Evolutionary conservation across 371 early-diverging fungal species (phyloP).

Genomic region (Mortierella sp.): DNA sequence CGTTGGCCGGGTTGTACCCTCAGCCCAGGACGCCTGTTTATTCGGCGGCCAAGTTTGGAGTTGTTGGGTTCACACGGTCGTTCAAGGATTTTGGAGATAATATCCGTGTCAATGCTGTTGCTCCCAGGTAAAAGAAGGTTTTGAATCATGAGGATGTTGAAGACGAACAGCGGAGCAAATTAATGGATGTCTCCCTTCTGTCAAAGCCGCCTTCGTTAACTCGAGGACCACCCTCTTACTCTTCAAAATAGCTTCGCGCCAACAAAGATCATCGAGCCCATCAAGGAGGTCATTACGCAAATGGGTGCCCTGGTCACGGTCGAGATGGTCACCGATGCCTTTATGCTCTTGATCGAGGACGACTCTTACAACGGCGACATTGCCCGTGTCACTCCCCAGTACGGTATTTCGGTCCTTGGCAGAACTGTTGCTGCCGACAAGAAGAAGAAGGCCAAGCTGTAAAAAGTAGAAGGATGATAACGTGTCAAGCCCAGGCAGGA

Average conservation of each 20-base stretch:
- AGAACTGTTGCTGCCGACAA: constrained; percentile 19
- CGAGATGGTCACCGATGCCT: constrained; percentile 74
- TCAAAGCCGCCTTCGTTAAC: no score
- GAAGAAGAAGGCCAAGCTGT: constrained; percentile 49
- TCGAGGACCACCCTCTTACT: no score
- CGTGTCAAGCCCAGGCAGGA: not conserved
- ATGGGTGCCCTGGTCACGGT: constrained; percentile 53
- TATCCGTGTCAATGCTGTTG: constrained; percentile 83
- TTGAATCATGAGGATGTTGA: no score
- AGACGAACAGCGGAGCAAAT: no score
- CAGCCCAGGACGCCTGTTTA: constrained; percentile 79
- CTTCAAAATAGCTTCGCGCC: constrained; percentile 72
- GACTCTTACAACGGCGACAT: constrained; percentile 61
- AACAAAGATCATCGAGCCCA: constrained; percentile 57
- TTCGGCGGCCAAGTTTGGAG: constrained; percentile 85
- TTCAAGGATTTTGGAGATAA: constrained; percentile 62
- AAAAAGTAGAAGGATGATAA: constrained; percentile 4
- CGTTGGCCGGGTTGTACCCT: constrained; percentile 82
- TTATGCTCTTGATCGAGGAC: constrained; percentile 75
- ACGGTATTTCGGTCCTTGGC: constrained; percentile 57
- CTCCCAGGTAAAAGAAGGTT: constrained; percentile 65
- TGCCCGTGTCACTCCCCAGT: constrained; percentile 63
- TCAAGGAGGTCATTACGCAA: constrained; percentile 30
- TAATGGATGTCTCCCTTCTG: no score
- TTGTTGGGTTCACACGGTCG: constrained; percentile 74